A percentile compares a stretch with the other conserved stretches of the same genome.
Conservation (phyloP, 768 basidiomycete species). For the Paxillus rubicundulus region DNA sequence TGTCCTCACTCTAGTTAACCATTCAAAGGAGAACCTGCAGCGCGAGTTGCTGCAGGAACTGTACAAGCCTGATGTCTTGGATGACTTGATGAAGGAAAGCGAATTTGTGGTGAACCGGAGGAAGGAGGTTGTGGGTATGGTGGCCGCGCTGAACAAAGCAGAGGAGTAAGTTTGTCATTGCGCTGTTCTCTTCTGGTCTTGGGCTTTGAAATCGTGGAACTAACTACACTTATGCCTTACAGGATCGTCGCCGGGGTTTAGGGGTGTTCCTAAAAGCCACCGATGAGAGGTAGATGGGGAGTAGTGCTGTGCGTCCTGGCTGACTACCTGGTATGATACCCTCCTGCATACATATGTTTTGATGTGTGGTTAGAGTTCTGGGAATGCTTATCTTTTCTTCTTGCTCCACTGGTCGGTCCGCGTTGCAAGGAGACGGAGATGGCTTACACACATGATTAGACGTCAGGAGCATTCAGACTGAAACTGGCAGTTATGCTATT, state of each 20-base stretch:
- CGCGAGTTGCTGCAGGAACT: constrained; percentile 91
- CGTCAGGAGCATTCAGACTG: no score
- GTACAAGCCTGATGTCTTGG: constrained; percentile 95
- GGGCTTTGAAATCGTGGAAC: constrained; percentile 1
- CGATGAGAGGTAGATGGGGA: neutral
- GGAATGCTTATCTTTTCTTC: neutral
- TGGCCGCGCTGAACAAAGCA: constrained; percentile 92
- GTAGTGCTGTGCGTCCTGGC: neutral
- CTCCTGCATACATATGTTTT: constrained; percentile 22
- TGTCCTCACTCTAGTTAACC: constrained; percentile 84
- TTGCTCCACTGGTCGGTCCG: no score
- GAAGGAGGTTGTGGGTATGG: constrained; percentile 93
- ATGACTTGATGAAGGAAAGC: constrained; percentile 93
- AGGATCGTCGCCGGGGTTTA: constrained; percentile 69
- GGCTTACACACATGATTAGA: no score
- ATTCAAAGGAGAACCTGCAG: constrained; percentile 93
- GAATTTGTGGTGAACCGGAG: constrained; percentile 85
- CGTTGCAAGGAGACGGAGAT: no score
- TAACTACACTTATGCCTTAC: constrained; percentile 7
- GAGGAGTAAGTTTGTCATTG: constrained; percentile 77
- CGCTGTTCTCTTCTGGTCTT: neutral
- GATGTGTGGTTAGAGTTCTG: constrained; percentile 15
- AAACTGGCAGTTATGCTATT: no score
- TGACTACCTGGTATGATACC: constrained; percentile 29
- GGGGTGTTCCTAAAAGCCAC: constrained; percentile 4